A percentile compares a stretch with the other conserved stretches of the same genome.
These are phyloP conservation scores for Simplicillium sp. DNA, from an alignment of 2,329 filamentous ascomycete species.

Conservation along the genomic window DNA sequence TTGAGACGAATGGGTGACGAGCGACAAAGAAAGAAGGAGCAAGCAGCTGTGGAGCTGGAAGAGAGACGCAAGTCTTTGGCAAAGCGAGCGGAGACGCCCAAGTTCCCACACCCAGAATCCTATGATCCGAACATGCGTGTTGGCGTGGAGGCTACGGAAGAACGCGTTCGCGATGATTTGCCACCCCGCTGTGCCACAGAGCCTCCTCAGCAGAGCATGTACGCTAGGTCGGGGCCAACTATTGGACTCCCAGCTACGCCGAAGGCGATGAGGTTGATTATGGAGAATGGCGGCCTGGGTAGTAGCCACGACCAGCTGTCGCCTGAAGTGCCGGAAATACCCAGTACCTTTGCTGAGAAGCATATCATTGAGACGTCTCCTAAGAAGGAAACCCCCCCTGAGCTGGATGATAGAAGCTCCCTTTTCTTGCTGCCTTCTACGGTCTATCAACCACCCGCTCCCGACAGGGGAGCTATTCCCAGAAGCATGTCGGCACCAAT, in stretches of 20 bases:
- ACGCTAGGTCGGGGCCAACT: constrained; percentile 37
- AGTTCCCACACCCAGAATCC: constrained; percentile 65
- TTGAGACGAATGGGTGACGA: constrained; percentile 49
- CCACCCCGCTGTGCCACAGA: constrained; percentile 57
- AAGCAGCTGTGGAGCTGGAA: constrained; percentile 77
- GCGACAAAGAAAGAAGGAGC: constrained; percentile 58
- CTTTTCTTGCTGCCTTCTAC: constrained; percentile 48
- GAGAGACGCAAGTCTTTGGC: constrained; percentile 78
- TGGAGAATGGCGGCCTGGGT: constrained; percentile 44
- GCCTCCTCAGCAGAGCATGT: constrained; percentile 42
- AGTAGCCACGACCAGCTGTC: constrained; percentile 2
- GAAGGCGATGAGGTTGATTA: constrained; percentile 77
- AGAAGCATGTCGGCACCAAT: constrained; percentile 54
- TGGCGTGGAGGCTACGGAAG: constrained; percentile 33
- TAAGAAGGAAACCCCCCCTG: constrained; percentile 21
- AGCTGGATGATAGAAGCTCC: constrained; percentile 17
- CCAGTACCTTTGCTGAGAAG: constrained; percentile 33
- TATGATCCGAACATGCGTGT: constrained; percentile 21
- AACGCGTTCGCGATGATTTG: constrained; percentile 30
- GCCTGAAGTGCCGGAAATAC: constrained; percentile 40
- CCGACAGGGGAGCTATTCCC: constrained; percentile 31
- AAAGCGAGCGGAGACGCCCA: constrained; percentile 66
- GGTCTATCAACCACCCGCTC: constrained; percentile 46
- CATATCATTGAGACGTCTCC: constrained; percentile 18
- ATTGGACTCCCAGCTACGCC: constrained; percentile 86